Conservation (phyloP, 805 yeast genomes). For the Komagataella pseudopastoris region DNA sequence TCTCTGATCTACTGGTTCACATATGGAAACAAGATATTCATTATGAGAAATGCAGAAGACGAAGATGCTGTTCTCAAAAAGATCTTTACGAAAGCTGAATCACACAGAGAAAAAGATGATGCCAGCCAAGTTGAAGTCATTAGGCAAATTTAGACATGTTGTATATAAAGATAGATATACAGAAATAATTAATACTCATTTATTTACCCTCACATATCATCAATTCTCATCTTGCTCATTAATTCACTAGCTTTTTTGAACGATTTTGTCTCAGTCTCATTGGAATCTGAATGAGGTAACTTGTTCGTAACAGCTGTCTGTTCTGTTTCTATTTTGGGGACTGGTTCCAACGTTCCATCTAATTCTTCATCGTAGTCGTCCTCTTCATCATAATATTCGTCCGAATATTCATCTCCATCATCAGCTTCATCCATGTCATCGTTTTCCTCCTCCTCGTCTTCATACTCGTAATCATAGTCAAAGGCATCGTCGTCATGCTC, state of each 20-base stretch:
- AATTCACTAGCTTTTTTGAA: neutral
- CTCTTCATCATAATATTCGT: slow-evolving; percentile 1
- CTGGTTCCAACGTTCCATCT: neutral
- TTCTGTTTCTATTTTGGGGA: neutral
- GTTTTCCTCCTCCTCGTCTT: neutral
- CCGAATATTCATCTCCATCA: neutral
- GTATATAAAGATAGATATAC: neutral
- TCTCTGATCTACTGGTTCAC: slow-evolving; percentile 39
- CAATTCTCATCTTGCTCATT: neutral
- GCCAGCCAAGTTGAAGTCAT: neutral
- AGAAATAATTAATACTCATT: neutral
- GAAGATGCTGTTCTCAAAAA: neutral
- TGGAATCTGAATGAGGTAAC: neutral
- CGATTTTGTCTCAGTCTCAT: neutral
- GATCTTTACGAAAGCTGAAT: neutral
- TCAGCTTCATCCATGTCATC: neutral
- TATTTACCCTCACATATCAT: neutral
- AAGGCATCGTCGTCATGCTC: neutral
- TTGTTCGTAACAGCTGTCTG: neutral
- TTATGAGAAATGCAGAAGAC: slow-evolving; percentile 5
- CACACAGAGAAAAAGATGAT: neutral
- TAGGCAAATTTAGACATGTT: neutral
- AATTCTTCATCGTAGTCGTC: slow-evolving; percentile 2
- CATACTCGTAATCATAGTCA: neutral
- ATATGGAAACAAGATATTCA: slow-evolving; percentile 14